A percentile compares a stretch with the other conserved stretches of the same genome.
phyloP scores from a whole-genome alignment of 2,329 filamentous ascomycete genomes.

The Tothia fuscella region DNA sequence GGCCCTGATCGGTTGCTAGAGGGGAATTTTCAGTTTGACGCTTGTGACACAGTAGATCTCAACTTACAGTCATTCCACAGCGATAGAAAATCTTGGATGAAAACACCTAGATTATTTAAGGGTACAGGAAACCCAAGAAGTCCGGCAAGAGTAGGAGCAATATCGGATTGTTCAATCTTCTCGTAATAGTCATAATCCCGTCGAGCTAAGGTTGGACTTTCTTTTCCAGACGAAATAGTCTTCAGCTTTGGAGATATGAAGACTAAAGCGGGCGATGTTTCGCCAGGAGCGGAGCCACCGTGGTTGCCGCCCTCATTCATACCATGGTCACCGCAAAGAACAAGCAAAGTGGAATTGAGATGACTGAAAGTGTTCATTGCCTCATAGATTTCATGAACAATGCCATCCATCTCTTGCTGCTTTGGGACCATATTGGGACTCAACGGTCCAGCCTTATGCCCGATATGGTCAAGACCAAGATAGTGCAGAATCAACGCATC shows the following conservation, averaged over 20 bases:
- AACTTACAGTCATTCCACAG: conserved; percentile 58
- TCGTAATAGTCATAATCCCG: conserved; percentile 75
- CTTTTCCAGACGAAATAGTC: conserved; percentile 32
- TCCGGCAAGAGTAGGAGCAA: conserved; percentile 78
- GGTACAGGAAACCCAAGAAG: conserved; percentile 80
- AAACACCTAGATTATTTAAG: conserved; percentile 77
- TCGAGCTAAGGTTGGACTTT: conserved; percentile 45
- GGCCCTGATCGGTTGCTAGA: conserved; percentile 41
- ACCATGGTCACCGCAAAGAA: conserved; percentile 90
- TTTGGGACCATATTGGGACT: conserved; percentile 84
- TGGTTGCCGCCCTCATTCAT: conserved; percentile 99
- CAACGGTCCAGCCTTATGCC: conserved; percentile 81
- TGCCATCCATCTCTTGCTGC: conserved; percentile 82
- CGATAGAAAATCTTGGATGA: conserved; percentile 65
- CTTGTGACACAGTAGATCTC: neutral
- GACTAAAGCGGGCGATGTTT: conserved; percentile 84
- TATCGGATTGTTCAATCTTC: conserved; percentile 83
- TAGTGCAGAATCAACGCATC: conserved; percentile 91
- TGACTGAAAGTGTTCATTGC: conserved; percentile 61
- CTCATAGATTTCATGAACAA: conserved; percentile 63
- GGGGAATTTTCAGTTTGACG: neutral
- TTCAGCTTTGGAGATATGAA: conserved; percentile 81
- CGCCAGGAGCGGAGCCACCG: conserved; percentile 82
- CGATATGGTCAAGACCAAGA: conserved; percentile 90
- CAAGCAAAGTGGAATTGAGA: conserved; percentile 65